Percentiles rank a stretch among this genome's conserved stretches.
Evolutionary conservation across 2,329 filamentous ascomycete species (phyloP).

Genomic region (Falciphora oryzae): DNA sequence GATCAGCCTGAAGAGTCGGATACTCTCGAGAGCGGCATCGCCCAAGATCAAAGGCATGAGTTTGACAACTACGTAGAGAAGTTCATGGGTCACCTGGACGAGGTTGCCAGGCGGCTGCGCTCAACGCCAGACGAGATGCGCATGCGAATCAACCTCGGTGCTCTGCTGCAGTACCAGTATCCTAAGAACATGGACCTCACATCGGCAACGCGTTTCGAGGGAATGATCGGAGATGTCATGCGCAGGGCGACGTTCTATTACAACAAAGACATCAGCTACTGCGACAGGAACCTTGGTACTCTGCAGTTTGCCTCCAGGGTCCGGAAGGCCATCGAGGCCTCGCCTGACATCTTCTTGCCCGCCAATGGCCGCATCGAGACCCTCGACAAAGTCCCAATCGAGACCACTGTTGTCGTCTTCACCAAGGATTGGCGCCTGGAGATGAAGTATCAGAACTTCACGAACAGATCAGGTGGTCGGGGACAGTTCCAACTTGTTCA

Average conservation of each 20-base stretch:
- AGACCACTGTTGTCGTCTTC: conserved; percentile 15
- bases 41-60: background rate
- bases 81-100: conserved; percentile 4
- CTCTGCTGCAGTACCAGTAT: conserved; percentile 8
- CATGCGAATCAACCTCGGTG: conserved; percentile 12
- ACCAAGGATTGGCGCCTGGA: conserved; percentile 18
- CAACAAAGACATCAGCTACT: conserved; percentile 3
- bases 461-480: conserved; percentile 11
- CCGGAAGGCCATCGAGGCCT: conserved; percentile 3
- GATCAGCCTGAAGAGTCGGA: background rate
- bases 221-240: conserved; percentile 3
- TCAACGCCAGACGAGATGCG: conserved; percentile 10
- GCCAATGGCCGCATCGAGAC: background rate
- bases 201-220: background rate
- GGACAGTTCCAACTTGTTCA: background rate
- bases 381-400: conserved; percentile 13
- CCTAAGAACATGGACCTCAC: background rate
- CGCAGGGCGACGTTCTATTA: conserved; percentile 2
- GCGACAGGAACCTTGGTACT: background rate
- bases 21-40: background rate
- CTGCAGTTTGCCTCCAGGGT: conserved; percentile 1
- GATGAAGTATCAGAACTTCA: conserved; percentile 14
- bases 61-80: background rate
- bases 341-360: conserved; percentile 3
- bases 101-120: background rate